Evolutionary conservation across 306 rosid species (phyloP).

Genomic region (Corylus heterophylla): DNA sequence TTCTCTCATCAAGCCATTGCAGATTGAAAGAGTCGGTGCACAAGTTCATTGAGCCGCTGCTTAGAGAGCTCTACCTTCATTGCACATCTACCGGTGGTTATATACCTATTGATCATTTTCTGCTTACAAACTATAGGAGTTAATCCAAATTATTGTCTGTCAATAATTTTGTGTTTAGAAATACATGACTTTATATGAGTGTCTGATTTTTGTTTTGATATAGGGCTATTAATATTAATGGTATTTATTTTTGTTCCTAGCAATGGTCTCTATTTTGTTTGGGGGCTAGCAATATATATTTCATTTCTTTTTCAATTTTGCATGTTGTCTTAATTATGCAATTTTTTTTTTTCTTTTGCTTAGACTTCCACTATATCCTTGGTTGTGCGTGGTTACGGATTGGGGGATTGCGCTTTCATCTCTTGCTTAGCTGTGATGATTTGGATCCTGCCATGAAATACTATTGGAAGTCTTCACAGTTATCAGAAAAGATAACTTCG

Average conservation of each 20-base stretch:
- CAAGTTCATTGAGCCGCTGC: conserved; percentile 61
- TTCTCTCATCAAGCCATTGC: conserved; percentile 61
- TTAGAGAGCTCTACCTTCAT: conserved; percentile 53
- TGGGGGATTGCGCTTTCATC: conserved; percentile 72
- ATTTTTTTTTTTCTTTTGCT: background rate
- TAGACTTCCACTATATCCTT: conserved; percentile 49
- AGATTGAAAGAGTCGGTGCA: conserved; percentile 56
- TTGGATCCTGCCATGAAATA: conserved; percentile 86
- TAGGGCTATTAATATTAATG: background rate
- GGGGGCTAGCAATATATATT: background rate
- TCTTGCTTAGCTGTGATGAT: conserved; percentile 69
- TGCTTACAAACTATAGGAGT: background rate
- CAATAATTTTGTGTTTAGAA: background rate
- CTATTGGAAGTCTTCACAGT: conserved; percentile 57
- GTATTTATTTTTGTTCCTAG: background rate
- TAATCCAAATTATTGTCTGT: too few species aligned
- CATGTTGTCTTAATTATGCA: background rate
- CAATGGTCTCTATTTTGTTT: background rate
- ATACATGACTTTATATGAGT: background rate
- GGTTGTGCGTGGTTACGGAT: conserved; percentile 77
- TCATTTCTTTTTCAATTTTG: background rate
- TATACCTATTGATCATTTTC: background rate
- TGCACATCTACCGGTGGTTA: conserved; percentile 52
- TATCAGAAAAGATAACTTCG: conserved; percentile 58
- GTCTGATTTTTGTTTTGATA: background rate